A percentile compares a stretch with the other conserved stretches of the same genome.
Conservation (phyloP, 176 grass and related monocot species). For the Zizania latifolia region DNA sequence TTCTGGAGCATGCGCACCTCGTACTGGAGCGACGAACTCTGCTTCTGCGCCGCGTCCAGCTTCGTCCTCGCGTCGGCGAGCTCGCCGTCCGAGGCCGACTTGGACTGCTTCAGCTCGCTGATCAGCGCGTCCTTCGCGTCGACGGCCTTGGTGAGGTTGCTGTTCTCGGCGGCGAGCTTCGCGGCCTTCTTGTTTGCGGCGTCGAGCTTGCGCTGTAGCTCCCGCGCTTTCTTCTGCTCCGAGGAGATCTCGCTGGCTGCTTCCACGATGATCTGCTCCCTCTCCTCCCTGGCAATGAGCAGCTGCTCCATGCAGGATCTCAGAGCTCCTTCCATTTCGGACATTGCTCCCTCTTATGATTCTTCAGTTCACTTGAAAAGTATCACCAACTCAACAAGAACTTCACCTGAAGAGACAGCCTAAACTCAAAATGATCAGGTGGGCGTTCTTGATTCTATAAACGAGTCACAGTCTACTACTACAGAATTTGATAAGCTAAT, state of each 20-base stretch:
- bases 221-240: slow-evolving; percentile 37
- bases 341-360: slow-evolving; percentile 19
- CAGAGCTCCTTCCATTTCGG: slow-evolving; percentile 44
- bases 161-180: slow-evolving; percentile 50
- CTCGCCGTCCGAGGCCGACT: slow-evolving; percentile 26
- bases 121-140: slow-evolving; percentile 56
- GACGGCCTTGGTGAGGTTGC: slow-evolving; percentile 33
- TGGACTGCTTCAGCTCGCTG: slow-evolving; percentile 40
- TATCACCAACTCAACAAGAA: not conserved
- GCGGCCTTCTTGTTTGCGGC: slow-evolving; percentile 47
- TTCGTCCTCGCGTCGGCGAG: slow-evolving; percentile 37
- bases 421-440: slow-evolving; percentile 7
- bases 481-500: not conserved
- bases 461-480: not conserved
- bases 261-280: slow-evolving; percentile 54
- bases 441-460: too few relatives aligned
- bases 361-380: slow-evolving; percentile 15
- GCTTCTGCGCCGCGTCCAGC: slow-evolving; percentile 61
- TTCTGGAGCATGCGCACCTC: slow-evolving; percentile 80
- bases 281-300: slow-evolving; percentile 48
- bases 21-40: slow-evolving; percentile 53
- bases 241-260: slow-evolving; percentile 53
- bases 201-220: slow-evolving; percentile 43
- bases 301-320: slow-evolving; percentile 60
- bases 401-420: slow-evolving; percentile 12